phyloP scores from a whole-genome alignment of 148 eudicot species.

The Fallopia convolvulus region DNA sequence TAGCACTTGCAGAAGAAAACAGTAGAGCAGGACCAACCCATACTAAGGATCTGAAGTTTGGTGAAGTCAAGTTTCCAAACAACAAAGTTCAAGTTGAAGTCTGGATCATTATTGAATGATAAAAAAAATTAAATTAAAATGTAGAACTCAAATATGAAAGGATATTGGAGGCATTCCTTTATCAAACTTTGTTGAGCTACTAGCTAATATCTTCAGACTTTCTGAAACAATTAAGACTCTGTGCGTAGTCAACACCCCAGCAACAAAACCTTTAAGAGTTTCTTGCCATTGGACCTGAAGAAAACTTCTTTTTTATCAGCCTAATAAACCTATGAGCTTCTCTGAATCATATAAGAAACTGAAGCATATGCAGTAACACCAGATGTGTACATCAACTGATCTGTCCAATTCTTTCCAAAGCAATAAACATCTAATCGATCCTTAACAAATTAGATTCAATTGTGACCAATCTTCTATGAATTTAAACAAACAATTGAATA shows the following conservation, averaged over 20 bases:
- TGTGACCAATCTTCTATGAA: not conserved
- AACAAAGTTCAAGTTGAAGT: slow-evolving; percentile 5
- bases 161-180: slow-evolving; percentile 96
- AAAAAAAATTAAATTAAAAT: slow-evolving; percentile 12
- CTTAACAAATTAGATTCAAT: not conserved
- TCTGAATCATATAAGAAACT: too few relatives aligned
- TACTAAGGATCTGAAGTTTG: slow-evolving; percentile 81
- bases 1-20: slow-evolving; percentile 73
- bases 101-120: too few relatives aligned
- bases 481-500: not conserved
- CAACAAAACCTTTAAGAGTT: slow-evolving; percentile 86
- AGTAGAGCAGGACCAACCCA: slow-evolving; percentile 96
- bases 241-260: slow-evolving; percentile 78
- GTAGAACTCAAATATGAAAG: slow-evolving; percentile 23
- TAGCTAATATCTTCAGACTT: slow-evolving; percentile 76
- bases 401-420: not conserved
- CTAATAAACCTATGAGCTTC: too few relatives aligned
- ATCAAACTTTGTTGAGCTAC: slow-evolving; percentile 74
- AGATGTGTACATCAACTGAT: not conserved
- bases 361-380: too few relatives aligned
- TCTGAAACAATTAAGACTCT: slow-evolving; percentile 84
- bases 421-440: too few relatives aligned
- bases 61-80: slow-evolving; percentile 40
- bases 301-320: slow-evolving; percentile 4
- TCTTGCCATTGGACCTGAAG: slow-evolving; percentile 92